Evolutionary conservation across 1,284 basidiomycete species (phyloP).

Genomic region (Ustilago trichophora): DNA sequence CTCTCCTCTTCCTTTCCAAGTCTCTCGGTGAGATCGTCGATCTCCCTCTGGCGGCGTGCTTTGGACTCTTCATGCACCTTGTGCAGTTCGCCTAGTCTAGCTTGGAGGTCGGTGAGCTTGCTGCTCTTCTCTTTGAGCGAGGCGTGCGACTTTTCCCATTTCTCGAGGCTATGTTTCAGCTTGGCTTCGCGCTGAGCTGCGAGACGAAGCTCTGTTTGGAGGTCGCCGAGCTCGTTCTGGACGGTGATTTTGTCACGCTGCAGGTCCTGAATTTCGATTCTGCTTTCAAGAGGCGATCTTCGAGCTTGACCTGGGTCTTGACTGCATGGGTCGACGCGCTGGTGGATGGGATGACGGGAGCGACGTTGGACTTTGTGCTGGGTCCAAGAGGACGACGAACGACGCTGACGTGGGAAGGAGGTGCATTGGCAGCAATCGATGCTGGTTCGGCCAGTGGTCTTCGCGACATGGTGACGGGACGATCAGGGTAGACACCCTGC

Average conservation of each 20-base stretch:
- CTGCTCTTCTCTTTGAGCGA: constrained; percentile 40
- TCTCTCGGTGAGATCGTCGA: constrained; percentile 27
- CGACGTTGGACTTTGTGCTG: constrained; percentile 31
- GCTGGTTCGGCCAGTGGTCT: constrained; percentile 1
- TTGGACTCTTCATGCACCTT: constrained; percentile 45
- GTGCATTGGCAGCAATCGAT: neutral
- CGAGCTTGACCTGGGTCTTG: constrained; percentile 34
- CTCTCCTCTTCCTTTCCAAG: constrained; percentile 19
- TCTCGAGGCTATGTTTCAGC: constrained; percentile 35
- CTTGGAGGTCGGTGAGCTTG: constrained; percentile 25
- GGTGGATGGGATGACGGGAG: constrained; percentile 2
- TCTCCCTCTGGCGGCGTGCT: constrained; percentile 34
- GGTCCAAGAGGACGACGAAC: constrained; percentile 31
- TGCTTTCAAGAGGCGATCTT: constrained; percentile 28
- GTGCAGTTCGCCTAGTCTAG: constrained; percentile 33
- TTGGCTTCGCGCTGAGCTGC: constrained; percentile 45
- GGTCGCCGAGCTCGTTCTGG: constrained; percentile 36
- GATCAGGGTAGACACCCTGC: constrained; percentile 22
- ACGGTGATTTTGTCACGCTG: constrained; percentile 21
- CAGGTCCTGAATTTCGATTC: constrained; percentile 30
- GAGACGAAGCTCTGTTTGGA: constrained; percentile 44
- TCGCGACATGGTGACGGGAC: constrained; percentile 22
- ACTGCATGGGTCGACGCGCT: constrained; percentile 1
- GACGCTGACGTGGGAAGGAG: constrained; percentile 21
- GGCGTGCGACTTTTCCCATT: constrained; percentile 38